phyloP scores from a whole-genome alignment of 2,329 filamentous ascomycete genomes.

The Monosporascus sp. region DNA sequence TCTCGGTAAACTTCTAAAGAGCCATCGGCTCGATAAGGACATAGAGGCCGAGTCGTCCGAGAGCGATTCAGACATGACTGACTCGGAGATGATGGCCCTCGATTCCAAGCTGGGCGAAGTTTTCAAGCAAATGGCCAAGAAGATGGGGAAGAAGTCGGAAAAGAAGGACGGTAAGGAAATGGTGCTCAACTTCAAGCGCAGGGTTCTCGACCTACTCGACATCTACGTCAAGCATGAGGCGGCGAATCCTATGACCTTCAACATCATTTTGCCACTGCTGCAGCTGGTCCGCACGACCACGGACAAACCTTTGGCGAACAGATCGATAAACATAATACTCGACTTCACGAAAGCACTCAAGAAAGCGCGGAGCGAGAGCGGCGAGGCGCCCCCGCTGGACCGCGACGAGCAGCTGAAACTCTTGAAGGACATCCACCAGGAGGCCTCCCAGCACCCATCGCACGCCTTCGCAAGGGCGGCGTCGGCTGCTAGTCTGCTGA shows the following conservation, averaged over 20 bases:
- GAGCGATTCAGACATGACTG: constrained; percentile 79
- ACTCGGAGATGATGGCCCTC: constrained; percentile 89
- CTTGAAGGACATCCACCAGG: constrained; percentile 62
- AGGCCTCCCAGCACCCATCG: constrained; percentile 57
- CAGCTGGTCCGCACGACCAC: constrained; percentile 69
- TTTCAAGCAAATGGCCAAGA: constrained; percentile 71
- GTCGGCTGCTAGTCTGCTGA: constrained; percentile 65
- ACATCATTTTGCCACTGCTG: constrained; percentile 71
- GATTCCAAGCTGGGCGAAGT: constrained; percentile 80
- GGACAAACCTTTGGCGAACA: constrained; percentile 69
- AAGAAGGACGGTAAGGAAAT: constrained; percentile 83
- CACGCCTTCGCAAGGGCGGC: constrained; percentile 70
- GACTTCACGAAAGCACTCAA: constrained; percentile 64
- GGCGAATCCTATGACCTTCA: constrained; percentile 59
- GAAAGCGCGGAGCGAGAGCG: constrained; percentile 44
- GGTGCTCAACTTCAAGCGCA: constrained; percentile 91
- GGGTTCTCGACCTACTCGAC: constrained; percentile 80
- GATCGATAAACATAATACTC: constrained; percentile 66
- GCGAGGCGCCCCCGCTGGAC: constrained; percentile 37
- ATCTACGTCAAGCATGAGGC: constrained; percentile 80
- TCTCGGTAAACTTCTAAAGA: constrained; percentile 72
- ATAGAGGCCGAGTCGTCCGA: constrained; percentile 50
- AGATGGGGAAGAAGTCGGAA: constrained; percentile 69
- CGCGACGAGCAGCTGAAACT: constrained; percentile 46
- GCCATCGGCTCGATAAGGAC: constrained; percentile 58